Percentiles rank a stretch among this genome's conserved stretches.
These are phyloP conservation scores for Candida ascalaphidarum DNA, from an alignment of 805 yeast species.

Conservation along the genomic window DNA sequence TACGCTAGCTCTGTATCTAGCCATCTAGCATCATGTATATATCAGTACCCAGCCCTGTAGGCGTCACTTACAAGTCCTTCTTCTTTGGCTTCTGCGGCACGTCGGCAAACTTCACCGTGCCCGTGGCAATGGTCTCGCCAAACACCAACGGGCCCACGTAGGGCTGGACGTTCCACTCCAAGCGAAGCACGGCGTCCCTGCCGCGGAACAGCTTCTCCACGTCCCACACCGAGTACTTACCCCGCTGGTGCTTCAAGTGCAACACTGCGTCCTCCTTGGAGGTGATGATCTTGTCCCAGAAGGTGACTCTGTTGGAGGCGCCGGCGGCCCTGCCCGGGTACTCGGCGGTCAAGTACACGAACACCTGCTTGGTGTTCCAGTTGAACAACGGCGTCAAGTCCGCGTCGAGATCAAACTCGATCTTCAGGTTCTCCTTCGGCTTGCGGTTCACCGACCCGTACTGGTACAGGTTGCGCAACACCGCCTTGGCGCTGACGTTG, in stretches of 20 bases:
- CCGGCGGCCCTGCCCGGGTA: constrained; percentile 44
- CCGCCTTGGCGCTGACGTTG: constrained; percentile 29
- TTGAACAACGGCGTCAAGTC: constrained; percentile 79
- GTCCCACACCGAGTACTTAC: constrained; percentile 88
- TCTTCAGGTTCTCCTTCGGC: constrained; percentile 68
- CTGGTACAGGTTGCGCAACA: constrained; percentile 45
- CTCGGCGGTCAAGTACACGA: constrained; percentile 82
- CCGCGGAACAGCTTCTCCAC: constrained; percentile 51
- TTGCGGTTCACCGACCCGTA: constrained; percentile 61
- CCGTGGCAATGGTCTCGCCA: constrained; percentile 41
- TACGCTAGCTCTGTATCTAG: neutral
- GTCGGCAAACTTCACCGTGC: constrained; percentile 23
- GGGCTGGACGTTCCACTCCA: constrained; percentile 94
- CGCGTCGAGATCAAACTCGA: constrained; percentile 62
- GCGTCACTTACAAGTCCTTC: neutral
- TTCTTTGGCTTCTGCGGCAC: constrained; percentile 6
- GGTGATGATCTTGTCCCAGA: constrained; percentile 84
- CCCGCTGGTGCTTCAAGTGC: constrained; percentile 40
- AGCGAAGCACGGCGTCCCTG: constrained; percentile 56
- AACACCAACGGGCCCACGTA: constrained; percentile 70
- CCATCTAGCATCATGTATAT: neutral
- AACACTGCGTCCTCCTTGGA: constrained; percentile 51
- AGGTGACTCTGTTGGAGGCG: constrained; percentile 60
- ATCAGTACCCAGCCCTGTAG: neutral
- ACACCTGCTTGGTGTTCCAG: constrained; percentile 97